phyloP scores from a whole-genome alignment of 371 early-diverging fungal species.

The Haplosporangium sp. region DNA sequence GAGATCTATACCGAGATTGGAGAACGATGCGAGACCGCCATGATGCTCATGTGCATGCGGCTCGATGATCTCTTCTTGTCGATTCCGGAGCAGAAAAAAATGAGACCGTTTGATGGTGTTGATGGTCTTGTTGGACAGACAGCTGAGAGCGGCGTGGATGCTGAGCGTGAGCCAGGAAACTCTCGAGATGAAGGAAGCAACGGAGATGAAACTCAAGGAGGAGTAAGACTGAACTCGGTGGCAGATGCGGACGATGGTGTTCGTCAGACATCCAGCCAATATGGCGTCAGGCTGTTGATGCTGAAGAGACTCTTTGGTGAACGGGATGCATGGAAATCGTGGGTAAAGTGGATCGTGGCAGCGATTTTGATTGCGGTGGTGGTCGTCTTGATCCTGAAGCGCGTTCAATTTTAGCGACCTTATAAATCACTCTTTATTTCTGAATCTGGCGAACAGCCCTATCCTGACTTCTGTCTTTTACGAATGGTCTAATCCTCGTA shows the following conservation, averaged over 20 bases:
- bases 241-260: not conserved
- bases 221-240: not conserved
- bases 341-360: conserved; percentile 29
- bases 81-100: conserved; percentile 36
- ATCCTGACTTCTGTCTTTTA: too few species aligned
- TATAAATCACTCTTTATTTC: too few species aligned
- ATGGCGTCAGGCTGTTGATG: not conserved
- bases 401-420: too few species aligned
- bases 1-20: conserved; percentile 46
- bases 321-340: conserved; percentile 3
- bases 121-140: not conserved
- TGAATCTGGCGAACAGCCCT: too few species aligned
- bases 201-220: not conserved
- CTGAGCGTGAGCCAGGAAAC: not conserved
- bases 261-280: not conserved
- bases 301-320: conserved; percentile 8
- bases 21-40: conserved; percentile 43
- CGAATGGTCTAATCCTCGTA: too few species aligned
- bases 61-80: conserved; percentile 48
- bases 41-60: conserved; percentile 48
- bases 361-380: conserved; percentile 26
- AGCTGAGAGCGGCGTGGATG: too few species aligned
- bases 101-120: conserved; percentile 13
- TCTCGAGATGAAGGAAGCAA: not conserved
- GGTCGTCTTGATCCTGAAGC: conserved; percentile 25